Percentiles rank a stretch among this genome's conserved stretches.
Conservation (phyloP, 2,329 filamentous ascomycete genomes). For the Fusarium fracticaudum region DNA sequence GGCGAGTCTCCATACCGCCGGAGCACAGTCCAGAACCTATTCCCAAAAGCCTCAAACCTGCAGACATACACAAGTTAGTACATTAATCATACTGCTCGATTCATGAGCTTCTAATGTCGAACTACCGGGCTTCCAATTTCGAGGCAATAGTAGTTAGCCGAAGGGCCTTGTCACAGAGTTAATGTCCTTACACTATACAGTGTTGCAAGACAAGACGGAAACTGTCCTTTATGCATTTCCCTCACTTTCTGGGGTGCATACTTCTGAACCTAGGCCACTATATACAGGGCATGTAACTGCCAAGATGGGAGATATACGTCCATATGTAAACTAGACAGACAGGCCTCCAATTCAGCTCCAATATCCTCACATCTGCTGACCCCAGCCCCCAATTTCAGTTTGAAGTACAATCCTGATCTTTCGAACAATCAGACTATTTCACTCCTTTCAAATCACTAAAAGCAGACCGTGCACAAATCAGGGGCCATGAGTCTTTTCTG, state of each 20-base stretch:
- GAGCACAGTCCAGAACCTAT: not conserved
- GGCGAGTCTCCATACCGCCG: constrained; percentile 8
- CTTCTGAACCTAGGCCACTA: not conserved
- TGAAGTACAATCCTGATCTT: not conserved
- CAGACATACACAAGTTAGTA: not conserved
- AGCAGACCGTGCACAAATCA: not conserved
- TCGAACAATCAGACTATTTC: constrained; percentile 5
- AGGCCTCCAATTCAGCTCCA: constrained; percentile 1
- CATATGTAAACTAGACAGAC: constrained; percentile 8
- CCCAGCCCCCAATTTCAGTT: constrained; percentile 5
- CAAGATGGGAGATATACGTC: not conserved
- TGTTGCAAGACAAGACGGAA: not conserved
- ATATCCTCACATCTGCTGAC: constrained; percentile 11
- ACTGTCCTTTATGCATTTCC: not conserved
- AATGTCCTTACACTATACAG: not conserved
- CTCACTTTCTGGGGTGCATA: not conserved
- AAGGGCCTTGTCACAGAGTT: too few relatives aligned
- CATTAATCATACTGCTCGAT: not conserved
- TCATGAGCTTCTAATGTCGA: not conserved
- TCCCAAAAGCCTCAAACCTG: not conserved
- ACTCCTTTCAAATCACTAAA: not conserved
- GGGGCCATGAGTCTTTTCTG: not conserved
- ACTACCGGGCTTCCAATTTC: not conserved
- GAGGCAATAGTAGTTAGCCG: not conserved
- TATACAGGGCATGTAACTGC: not conserved